Evolutionary conservation across 495 filamentous ascomycete species (phyloP).

Genomic region (Amphirosellinia nigrospora): DNA sequence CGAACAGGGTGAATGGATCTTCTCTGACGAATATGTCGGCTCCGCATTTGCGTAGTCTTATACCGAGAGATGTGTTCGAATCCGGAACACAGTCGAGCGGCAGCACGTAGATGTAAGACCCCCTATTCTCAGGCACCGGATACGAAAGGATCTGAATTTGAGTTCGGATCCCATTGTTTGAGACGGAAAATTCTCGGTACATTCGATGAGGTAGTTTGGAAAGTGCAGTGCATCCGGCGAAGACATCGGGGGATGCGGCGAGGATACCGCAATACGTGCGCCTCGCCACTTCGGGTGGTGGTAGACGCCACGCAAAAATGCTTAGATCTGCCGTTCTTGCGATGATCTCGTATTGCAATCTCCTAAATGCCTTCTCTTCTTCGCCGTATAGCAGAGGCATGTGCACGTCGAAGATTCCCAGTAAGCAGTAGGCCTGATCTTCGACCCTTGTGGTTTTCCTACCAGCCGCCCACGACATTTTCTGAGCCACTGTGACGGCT

Average conservation of each 20-base stretch:
- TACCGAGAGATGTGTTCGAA: neutral
- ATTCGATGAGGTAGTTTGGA: neutral
- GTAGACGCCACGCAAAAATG: neutral
- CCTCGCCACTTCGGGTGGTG: neutral
- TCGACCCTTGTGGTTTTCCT: neutral
- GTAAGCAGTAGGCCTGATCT: neutral
- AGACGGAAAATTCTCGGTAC: neutral
- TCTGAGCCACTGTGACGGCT: neutral
- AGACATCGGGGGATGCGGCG: neutral
- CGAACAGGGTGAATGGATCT: neutral
- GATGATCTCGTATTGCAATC: slow-evolving; percentile 3
- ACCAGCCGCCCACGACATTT: neutral
- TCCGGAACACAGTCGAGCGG: neutral
- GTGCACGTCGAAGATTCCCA: neutral
- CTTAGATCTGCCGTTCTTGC: slow-evolving; percentile 2
- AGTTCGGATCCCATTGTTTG: neutral
- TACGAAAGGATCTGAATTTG: slow-evolving; percentile 2
- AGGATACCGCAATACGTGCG: neutral
- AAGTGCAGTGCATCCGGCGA: neutral
- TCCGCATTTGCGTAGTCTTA: slow-evolving; percentile 1
- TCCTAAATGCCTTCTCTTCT: neutral
- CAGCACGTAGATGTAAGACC: neutral
- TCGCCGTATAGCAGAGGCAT: slow-evolving; percentile 6
- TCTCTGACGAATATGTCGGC: neutral
- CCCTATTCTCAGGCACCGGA: neutral